phyloP scores from a whole-genome alignment of 306 rosid genomes.

The Amphicarpaea edgeworthii region DNA sequence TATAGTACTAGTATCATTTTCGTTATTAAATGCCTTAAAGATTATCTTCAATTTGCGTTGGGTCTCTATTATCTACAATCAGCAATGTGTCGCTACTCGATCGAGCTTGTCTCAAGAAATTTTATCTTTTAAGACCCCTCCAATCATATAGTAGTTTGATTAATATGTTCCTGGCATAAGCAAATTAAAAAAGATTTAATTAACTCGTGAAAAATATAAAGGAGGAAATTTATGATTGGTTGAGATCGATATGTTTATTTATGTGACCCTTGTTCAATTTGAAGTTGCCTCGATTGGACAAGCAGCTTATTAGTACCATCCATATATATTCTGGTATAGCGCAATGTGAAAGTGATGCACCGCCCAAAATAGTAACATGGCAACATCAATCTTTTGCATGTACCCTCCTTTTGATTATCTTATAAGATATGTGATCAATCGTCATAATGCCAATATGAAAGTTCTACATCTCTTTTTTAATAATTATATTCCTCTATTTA shows the following conservation, averaged over 20 bases:
- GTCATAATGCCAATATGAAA: constrained; percentile 47
- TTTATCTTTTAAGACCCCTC: constrained; percentile 2
- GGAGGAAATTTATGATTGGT: neutral
- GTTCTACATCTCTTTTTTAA: constrained; percentile 25
- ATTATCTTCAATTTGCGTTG: constrained; percentile 42
- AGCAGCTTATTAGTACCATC: constrained; percentile 63
- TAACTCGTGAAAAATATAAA: neutral
- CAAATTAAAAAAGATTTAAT: neutral
- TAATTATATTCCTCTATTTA: neutral
- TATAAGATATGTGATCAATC: constrained; percentile 38
- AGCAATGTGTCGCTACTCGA: constrained; percentile 40
- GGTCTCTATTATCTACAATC: constrained; percentile 45
- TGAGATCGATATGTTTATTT: constrained; percentile 27
- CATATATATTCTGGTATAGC: constrained; percentile 52
- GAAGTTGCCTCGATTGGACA: constrained; percentile 70
- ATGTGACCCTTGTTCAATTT: constrained; percentile 46
- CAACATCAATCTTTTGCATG: constrained; percentile 64
- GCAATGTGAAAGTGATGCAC: constrained; percentile 69
- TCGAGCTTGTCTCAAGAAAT: constrained; percentile 27
- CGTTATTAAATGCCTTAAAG: constrained; percentile 31
- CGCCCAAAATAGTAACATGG: constrained; percentile 67
- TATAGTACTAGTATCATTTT: constrained; percentile 42
- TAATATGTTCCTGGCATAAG: constrained; percentile 28
- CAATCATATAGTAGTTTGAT: constrained; percentile 40
- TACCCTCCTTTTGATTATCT: constrained; percentile 43